Conservation (phyloP, 2,329 filamentous ascomycete genomes). For the Ophiostoma tasmaniense region DNA sequence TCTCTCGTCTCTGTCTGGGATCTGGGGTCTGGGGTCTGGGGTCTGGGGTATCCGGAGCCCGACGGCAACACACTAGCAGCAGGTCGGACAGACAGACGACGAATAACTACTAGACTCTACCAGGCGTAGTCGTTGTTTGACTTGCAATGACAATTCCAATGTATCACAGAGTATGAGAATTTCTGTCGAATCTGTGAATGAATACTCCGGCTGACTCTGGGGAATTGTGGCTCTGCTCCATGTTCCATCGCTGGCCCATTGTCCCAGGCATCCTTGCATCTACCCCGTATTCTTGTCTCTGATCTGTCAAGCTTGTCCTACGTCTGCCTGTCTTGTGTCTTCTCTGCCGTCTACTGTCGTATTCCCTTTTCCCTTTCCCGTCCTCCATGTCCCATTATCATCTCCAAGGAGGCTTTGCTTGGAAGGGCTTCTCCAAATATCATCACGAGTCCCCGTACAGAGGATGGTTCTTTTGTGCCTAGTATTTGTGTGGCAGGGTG, state of each 20-base stretch:
- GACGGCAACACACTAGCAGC: background rate
- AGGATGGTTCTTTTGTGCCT: background rate
- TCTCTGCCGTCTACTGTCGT: background rate
- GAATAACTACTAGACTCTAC: background rate
- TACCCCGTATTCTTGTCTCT: background rate
- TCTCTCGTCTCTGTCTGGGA: too few relatives aligned
- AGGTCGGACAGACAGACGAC: background rate
- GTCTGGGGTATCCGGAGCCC: conserved; percentile 1
- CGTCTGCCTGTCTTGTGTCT: background rate
- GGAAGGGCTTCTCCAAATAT: background rate
- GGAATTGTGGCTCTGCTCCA: background rate
- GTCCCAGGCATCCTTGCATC: conserved; percentile 1
- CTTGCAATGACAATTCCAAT: background rate
- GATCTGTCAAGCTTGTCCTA: background rate
- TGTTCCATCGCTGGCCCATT: background rate
- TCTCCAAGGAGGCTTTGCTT: background rate
- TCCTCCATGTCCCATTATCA: background rate
- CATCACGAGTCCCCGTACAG: background rate
- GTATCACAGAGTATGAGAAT: background rate
- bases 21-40: background rate
- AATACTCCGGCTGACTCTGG: background rate
- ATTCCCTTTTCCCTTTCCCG: background rate
- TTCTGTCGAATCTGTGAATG: background rate
- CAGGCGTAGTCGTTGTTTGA: background rate
- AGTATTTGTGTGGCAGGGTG: background rate